Evolutionary conservation across 495 filamentous ascomycete genomes (phyloP), one percentile per base, ranked within the genome.

Genomic region (Penicillium canariense): DNA sequence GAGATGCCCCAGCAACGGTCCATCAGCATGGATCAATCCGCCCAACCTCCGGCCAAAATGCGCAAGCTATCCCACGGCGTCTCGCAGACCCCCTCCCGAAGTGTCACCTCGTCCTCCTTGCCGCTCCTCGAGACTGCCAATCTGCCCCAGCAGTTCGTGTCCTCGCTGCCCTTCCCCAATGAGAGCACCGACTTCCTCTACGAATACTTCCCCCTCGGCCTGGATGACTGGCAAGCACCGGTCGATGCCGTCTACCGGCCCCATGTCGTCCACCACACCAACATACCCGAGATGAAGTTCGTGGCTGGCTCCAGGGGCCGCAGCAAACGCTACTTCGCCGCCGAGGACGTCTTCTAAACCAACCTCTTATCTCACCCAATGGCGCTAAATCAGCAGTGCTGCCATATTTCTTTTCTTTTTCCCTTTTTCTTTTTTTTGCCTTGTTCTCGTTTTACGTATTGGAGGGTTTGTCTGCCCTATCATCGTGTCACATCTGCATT

Each of bases 201-300:
- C 62, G 91, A 96, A 67, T 96, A 96, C 65, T 96, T 96, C 55
- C 91, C 91, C 5, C 77, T 96, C 20, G 90, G 87, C 18, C 68
- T 93, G 56, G 89, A 96, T 69, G 91, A 96, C 57, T 96, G 90
- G 90, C 90, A 91, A 77, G 87, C 87, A 3, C 91, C 91, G 4
- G 91, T 96, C 10, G 91, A 96, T 68, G 90, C 91, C 7, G 86
- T 96, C 34, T 96, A 96, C 58, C 77, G 91, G n/a, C 91, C 91
- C 8, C 91, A 96, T 68, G 88, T 94, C 7, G 91, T 95, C 2
- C 91, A 96, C 70, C 91, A 96, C 65, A 91, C 87, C 30, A 86
- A 86, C 38, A 76, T 90, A 47, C 88, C 88, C 3, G 88, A 93
- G 61, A 80, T 87, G 60, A 91, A 90, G 61, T 86, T 86, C 12